These are phyloP conservation scores for Pichia sp. DNA, from an alignment of 1,139 yeast species.

Conservation along the genomic window DNA sequence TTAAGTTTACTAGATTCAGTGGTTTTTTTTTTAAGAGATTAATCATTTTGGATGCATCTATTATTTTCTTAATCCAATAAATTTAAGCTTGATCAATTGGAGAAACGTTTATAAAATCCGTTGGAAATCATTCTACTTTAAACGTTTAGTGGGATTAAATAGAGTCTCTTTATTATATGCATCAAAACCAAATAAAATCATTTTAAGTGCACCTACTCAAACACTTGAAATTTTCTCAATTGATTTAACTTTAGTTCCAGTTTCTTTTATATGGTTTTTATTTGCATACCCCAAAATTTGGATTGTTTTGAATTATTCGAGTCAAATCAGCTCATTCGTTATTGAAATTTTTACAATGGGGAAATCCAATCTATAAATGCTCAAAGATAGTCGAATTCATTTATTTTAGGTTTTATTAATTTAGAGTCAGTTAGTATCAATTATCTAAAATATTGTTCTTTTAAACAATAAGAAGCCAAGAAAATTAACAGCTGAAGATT, in stretches of 20 bases:
- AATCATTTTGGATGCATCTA: constrained; percentile 10
- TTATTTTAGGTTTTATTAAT: constrained; percentile 4
- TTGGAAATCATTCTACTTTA: neutral
- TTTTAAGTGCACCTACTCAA: neutral
- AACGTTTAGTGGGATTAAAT: neutral
- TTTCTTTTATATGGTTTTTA: constrained; percentile 1
- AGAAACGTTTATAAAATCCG: neutral
- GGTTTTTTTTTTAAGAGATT: constrained; percentile 4
- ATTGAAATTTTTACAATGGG: neutral
- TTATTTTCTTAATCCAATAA: constrained; percentile 10
- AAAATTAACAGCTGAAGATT: constrained; percentile 6
- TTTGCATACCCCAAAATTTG: constrained; percentile 6
- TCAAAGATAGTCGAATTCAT: constrained; percentile 8
- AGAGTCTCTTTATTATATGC: neutral
- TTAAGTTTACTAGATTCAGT: too few species aligned
- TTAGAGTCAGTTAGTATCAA: constrained; percentile 6
- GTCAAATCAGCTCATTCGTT: too few species aligned
- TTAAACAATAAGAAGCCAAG: constrained; percentile 12
- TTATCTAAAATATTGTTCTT: constrained; percentile 9
- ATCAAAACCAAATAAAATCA: neutral
- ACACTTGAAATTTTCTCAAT: constrained; percentile 5
- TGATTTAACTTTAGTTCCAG: constrained; percentile 12
- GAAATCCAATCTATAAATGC: too few species aligned
- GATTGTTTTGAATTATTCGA: constrained; percentile 3
- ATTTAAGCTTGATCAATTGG: neutral